phyloP scores from a whole-genome alignment of 352 stramenopile genomes.

The Phytophthora sp. region DNA sequence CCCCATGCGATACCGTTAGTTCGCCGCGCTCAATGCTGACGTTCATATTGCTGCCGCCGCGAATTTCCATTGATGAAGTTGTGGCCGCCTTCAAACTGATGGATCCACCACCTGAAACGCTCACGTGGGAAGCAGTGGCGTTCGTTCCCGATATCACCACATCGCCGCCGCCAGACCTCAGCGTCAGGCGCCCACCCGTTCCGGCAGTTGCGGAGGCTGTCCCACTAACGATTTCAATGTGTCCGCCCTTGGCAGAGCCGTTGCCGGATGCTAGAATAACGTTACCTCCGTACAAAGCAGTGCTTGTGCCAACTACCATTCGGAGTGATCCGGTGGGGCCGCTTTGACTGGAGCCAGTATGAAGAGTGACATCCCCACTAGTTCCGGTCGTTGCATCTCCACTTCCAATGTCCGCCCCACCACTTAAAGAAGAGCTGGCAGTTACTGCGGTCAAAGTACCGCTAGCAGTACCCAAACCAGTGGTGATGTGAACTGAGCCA shows the following conservation, averaged over 20 bases:
- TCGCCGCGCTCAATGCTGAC: constrained; percentile 56
- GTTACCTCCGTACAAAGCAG: constrained; percentile 22
- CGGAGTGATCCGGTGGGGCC: constrained; percentile 28
- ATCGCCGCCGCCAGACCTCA: constrained; percentile 40
- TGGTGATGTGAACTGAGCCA: constrained; percentile 22
- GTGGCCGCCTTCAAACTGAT: constrained; percentile 40
- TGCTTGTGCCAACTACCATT: constrained; percentile 21
- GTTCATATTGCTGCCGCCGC: constrained; percentile 54
- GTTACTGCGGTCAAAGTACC: constrained; percentile 23
- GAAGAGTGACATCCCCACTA: constrained; percentile 34
- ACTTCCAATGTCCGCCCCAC: constrained; percentile 30
- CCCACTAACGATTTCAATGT: constrained; percentile 36
- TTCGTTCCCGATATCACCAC: constrained; percentile 31
- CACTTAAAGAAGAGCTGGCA: constrained; percentile 26
- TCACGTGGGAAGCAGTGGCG: constrained; percentile 29
- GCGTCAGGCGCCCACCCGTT: constrained; percentile 26
- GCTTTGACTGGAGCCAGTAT: constrained; percentile 35
- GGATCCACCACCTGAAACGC: constrained; percentile 40
- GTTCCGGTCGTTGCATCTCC: constrained; percentile 25
- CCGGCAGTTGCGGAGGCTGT: constrained; percentile 19
- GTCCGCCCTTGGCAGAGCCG: constrained; percentile 21
- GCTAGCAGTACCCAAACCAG: constrained; percentile 25
- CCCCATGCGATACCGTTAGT: constrained; percentile 53
- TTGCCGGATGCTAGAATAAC: constrained; percentile 26
- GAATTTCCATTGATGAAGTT: constrained; percentile 49